Evolutionary conservation across 306 rosid species (phyloP).

Genomic region (Neltuma alba): DNA sequence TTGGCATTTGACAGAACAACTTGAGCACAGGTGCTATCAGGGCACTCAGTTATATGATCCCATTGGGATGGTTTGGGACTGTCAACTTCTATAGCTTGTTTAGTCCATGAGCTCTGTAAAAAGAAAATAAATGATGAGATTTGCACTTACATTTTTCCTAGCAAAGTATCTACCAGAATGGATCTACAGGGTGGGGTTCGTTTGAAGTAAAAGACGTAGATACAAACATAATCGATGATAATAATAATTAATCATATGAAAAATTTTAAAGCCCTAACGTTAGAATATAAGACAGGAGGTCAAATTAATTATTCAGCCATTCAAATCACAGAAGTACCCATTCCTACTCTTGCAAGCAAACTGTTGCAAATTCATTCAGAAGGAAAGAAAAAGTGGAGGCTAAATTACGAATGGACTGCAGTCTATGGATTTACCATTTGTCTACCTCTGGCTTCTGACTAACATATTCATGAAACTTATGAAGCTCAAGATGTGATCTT

Average conservation of each 20-base stretch:
- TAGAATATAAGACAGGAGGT: constrained; percentile 16
- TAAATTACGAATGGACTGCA: not conserved
- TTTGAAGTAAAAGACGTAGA: constrained; percentile 9
- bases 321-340: constrained; percentile 10
- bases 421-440: not conserved
- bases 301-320: constrained; percentile 6
- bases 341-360: constrained; percentile 16
- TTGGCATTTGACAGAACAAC: constrained; percentile 75
- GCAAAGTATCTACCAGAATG: constrained; percentile 1
- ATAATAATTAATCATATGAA: constrained; percentile 10
- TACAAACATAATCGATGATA: constrained; percentile 18
- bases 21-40: constrained; percentile 88
- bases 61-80: constrained; percentile 69
- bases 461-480: not conserved
- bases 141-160: constrained; percentile 29
- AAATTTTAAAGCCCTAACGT: constrained; percentile 3
- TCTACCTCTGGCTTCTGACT: not conserved
- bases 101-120: constrained; percentile 92
- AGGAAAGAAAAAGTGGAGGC: not conserved
- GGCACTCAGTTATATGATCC: constrained; percentile 57
- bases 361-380: not conserved
- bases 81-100: constrained; percentile 80
- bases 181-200: not conserved
- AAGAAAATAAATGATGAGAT: constrained; percentile 29
- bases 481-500: not conserved